Evolutionary conservation across 2,329 filamentous ascomycete species (phyloP).

Genomic region (Penicillium vulpinum): DNA sequence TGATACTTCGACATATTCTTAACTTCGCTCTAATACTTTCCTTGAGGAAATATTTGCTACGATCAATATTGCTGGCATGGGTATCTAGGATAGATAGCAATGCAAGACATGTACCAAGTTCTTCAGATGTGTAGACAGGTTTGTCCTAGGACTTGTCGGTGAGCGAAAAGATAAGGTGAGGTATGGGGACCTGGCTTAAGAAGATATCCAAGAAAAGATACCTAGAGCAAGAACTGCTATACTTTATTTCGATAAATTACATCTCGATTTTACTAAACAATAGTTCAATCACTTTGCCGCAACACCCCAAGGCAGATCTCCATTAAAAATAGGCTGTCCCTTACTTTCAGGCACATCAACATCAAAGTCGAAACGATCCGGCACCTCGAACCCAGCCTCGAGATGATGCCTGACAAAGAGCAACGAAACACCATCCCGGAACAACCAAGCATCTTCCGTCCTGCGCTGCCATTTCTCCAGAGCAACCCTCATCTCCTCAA

Average conservation of each 20-base stretch:
- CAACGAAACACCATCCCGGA: conserved; percentile 9
- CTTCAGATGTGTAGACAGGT: no score
- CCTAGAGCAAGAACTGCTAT: no score
- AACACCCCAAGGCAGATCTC: background rate
- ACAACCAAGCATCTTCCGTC: conserved; percentile 7
- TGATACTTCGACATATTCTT: no score
- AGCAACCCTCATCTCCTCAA: background rate
- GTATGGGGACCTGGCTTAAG: no score
- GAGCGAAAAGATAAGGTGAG: no score
- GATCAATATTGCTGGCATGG: no score
- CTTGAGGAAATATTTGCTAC: no score
- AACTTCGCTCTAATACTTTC: no score
- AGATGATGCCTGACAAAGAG: conserved; percentile 5
- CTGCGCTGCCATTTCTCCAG: conserved; percentile 4
- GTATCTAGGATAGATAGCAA: no score
- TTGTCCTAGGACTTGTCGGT: no score
- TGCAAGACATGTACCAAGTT: no score
- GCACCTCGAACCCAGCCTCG: conserved; percentile 1
- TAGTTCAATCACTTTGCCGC: background rate
- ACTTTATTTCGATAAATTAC: background rate
- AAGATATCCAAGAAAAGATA: no score
- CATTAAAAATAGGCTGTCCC: background rate
- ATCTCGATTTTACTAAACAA: background rate
- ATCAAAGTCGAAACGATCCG: conserved; percentile 7
- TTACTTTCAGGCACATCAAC: background rate